Conservation (phyloP, 371 early-diverging fungal species). For the Rhizopus delemar region DNA sequence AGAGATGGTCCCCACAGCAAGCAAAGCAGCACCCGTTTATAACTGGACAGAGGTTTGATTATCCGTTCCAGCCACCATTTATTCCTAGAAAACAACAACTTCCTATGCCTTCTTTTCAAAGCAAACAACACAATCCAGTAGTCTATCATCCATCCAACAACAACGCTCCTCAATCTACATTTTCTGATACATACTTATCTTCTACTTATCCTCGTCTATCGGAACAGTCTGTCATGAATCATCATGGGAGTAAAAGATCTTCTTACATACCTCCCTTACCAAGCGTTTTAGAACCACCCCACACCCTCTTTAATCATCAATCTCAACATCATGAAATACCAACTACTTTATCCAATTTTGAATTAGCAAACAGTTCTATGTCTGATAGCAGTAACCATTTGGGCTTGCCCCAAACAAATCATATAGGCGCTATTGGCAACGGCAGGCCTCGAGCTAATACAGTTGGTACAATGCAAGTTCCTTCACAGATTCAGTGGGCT, state of each 20-base stretch:
- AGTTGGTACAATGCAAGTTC: conserved; percentile 43
- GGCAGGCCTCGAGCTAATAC: conserved; percentile 49
- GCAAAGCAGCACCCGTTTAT: conserved; percentile 95
- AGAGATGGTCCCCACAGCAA: conserved; percentile 94
- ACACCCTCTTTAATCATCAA: conserved; percentile 6
- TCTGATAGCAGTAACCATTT: neutral
- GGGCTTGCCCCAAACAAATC: conserved; percentile 9
- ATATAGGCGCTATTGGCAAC: conserved; percentile 2
- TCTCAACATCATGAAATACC: conserved; percentile 4
- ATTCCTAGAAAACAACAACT: conserved; percentile 35
- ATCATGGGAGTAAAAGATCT: conserved; percentile 16
- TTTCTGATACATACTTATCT: conserved; percentile 20
- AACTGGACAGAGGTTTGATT: conserved; percentile 76
- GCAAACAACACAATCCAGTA: conserved; percentile 3
- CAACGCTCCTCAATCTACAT: conserved; percentile 14
- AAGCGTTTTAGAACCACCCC: conserved; percentile 38
- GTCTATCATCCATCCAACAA: conserved; percentile 10
- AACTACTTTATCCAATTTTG: neutral
- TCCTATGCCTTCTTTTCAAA: neutral
- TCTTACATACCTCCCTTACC: conserved; percentile 34
- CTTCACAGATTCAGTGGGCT: conserved; percentile 41
- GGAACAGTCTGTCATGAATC: conserved; percentile 1
- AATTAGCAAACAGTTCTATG: conserved; percentile 8
- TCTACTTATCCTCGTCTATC: conserved; percentile 42
- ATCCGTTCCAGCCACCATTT: conserved; percentile 46